Conservation (phyloP, 495 filamentous ascomycete genomes). For the Lophium mytilinum region DNA sequence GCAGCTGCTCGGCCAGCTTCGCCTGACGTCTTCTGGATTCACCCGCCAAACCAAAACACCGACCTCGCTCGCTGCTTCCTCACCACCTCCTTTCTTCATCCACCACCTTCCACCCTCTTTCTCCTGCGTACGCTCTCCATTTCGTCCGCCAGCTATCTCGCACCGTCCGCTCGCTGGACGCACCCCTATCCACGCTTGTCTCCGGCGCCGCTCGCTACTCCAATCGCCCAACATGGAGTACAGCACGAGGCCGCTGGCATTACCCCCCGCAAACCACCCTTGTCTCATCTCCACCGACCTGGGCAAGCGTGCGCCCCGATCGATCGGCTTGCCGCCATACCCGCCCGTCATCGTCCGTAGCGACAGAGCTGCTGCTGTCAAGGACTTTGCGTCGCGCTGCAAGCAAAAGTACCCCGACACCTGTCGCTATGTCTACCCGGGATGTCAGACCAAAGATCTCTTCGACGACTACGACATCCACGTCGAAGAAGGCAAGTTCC, state of each 20-base stretch:
- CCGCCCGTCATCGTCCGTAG: conserved; percentile 25
- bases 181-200: too few relatives aligned
- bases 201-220: too few relatives aligned
- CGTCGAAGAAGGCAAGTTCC: conserved; percentile 37
- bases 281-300: conserved; percentile 35
- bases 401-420: conserved; percentile 29
- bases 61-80: background rate
- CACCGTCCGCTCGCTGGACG: too few relatives aligned
- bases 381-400: conserved; percentile 18
- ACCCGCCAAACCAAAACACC: background rate
- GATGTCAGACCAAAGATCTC: conserved; percentile 39
- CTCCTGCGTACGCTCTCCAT: background rate
- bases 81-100: background rate
- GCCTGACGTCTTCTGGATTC: background rate
- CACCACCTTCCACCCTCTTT: background rate
- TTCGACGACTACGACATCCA: conserved; percentile 48
- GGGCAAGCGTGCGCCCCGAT: conserved; percentile 21
- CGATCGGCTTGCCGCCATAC: conserved; percentile 16
- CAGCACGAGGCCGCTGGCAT: too few relatives aligned
- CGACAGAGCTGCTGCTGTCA: conserved; percentile 28
- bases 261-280: conserved; percentile 18
- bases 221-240: too few relatives aligned
- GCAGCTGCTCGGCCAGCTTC: background rate
- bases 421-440: conserved; percentile 28
- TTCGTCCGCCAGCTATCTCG: too few relatives aligned